Conservation (phyloP, 768 basidiomycete species). For the Agrocybe praecox region DNA sequence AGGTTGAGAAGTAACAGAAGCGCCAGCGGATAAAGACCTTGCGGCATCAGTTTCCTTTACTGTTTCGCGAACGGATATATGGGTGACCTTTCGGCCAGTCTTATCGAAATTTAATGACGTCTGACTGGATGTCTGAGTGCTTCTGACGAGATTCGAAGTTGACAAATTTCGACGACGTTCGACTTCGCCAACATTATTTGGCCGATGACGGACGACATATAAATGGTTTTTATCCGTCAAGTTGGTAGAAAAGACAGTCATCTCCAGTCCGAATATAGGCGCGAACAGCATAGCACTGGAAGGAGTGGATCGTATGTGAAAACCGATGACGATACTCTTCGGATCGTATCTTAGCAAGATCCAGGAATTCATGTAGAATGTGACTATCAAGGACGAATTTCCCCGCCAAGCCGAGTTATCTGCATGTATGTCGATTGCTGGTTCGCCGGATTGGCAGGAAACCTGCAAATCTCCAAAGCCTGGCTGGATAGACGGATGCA, state of each 20-base stretch:
- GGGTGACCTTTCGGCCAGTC: conserved; percentile 6
- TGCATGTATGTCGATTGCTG: conserved; percentile 18
- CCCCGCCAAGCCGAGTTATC: conserved; percentile 25
- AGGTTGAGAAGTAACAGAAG: conserved; percentile 25
- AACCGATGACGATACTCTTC: conserved; percentile 14
- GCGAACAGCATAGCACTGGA: conserved; percentile 8
- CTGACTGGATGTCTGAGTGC: not conserved
- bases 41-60: conserved; percentile 19
- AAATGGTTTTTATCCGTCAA: conserved; percentile 31
- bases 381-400: conserved; percentile 26
- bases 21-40: conserved; percentile 19
- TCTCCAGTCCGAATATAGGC: conserved; percentile 25
- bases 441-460: not conserved
- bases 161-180: conserved; percentile 5
- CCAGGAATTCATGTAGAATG: conserved; percentile 27
- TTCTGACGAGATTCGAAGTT: not conserved
- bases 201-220: conserved; percentile 30
- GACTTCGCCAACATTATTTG: conserved; percentile 20
- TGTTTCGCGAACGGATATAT: conserved; percentile 22
- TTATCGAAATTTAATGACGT: conserved; percentile 12
- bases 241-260: conserved; percentile 28
- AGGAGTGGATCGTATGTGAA: conserved; percentile 30
- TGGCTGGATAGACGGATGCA: conserved; percentile 31
- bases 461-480: conserved; percentile 21
- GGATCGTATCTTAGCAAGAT: conserved; percentile 9